These are phyloP conservation scores for Eucalyptus erythrocorys DNA, from an alignment of 345 rosid genomes.

Conservation along the genomic window DNA sequence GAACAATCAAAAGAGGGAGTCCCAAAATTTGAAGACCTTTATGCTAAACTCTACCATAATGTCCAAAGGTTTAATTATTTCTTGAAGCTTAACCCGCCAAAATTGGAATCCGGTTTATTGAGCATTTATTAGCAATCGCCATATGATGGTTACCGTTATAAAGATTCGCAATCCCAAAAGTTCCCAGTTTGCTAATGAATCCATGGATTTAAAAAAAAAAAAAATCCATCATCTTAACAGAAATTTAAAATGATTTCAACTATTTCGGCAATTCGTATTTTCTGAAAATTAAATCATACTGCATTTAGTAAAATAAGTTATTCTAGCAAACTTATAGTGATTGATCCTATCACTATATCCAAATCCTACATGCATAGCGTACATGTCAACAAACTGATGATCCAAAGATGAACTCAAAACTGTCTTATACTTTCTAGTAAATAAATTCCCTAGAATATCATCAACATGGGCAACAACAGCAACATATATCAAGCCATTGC, in stretches of 20 bases:
- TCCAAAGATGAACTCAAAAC: not conserved
- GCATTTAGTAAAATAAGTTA: not conserved
- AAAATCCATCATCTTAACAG: not conserved
- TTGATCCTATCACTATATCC: not conserved
- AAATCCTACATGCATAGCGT: not conserved
- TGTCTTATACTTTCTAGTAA: not conserved
- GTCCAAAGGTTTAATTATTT: not conserved
- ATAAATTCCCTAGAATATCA: not conserved
- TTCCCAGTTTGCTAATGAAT: not conserved
- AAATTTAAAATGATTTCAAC: not conserved
- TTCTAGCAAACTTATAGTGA: not conserved
- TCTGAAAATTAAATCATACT: not conserved
- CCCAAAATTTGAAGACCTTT: not conserved
- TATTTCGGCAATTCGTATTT: not conserved
- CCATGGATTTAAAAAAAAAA: not conserved
- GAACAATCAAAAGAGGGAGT: not conserved
- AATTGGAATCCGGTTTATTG: not conserved
- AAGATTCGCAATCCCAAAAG: not conserved
- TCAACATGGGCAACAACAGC: not conserved
- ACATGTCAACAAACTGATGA: not conserved
- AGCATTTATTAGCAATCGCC: not conserved
- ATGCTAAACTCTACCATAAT: not conserved
- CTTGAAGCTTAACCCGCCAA: not conserved
- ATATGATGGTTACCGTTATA: not conserved
- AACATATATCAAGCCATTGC: not conserved